A percentile compares a stretch with the other conserved stretches of the same genome.
phyloP scores from a whole-genome alignment of 371 early-diverging fungal species.

The Syncephalis fuscata region DNA sequence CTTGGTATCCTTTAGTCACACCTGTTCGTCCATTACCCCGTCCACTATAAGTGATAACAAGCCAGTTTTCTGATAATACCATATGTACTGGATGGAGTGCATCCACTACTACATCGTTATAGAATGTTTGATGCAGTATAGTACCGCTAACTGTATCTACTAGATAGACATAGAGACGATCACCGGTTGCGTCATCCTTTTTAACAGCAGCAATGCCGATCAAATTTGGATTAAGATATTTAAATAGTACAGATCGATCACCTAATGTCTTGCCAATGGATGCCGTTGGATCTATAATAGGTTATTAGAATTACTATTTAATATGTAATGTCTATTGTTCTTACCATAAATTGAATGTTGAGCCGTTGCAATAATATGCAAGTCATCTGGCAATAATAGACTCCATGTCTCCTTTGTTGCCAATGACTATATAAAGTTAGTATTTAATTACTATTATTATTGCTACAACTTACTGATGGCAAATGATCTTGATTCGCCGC shows the following conservation, averaged over 20 bases:
- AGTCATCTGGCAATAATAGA: too few relatives aligned
- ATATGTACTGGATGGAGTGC: conserved; percentile 31
- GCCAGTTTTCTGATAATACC: conserved; percentile 68
- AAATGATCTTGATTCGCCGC: too few relatives aligned
- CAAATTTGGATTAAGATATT: conserved; percentile 88
- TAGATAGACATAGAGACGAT: conserved; percentile 41
- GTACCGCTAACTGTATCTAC: conserved; percentile 78
- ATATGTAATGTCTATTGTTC: too few relatives aligned
- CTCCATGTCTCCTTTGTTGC: too few relatives aligned
- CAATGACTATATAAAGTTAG: too few relatives aligned
- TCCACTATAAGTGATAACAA: conserved; percentile 82
- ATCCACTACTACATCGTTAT: conserved; percentile 41
- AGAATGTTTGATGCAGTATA: conserved; percentile 48
- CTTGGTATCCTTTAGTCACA: conserved; percentile 30
- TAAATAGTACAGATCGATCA: conserved; percentile 86
- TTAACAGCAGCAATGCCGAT: conserved; percentile 42
- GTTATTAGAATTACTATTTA: too few relatives aligned
- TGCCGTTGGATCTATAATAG: too few relatives aligned
- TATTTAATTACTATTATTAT: too few relatives aligned
- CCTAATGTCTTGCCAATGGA: conserved; percentile 84
- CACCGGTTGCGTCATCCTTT: conserved; percentile 8
- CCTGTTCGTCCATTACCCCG: conserved; percentile 24
- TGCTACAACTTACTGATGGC: too few relatives aligned
- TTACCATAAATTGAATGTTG: too few relatives aligned
- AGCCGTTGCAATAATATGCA: too few relatives aligned